These are phyloP conservation scores for Phanerodontia chrysosporium DNA, from an alignment of 768 basidiomycete genomes.

Conservation along the genomic window DNA sequence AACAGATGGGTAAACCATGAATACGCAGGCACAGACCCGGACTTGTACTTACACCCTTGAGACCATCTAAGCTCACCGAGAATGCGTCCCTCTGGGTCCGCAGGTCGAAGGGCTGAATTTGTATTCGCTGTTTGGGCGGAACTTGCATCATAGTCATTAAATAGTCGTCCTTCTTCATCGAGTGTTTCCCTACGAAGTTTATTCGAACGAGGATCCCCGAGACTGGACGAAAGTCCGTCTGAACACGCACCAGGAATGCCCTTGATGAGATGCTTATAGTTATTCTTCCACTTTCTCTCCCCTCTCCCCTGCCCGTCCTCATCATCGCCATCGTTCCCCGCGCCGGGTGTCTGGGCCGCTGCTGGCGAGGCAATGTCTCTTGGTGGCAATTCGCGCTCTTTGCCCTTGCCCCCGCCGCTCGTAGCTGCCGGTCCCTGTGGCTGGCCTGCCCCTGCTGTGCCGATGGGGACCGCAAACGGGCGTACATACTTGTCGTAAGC, in stretches of 20 bases:
- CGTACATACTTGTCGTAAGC: constrained; percentile 84
- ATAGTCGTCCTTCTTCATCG: constrained; percentile 76
- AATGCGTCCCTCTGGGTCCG: constrained; percentile 73
- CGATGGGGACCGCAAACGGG: constrained; percentile 37
- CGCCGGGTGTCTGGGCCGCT: constrained; percentile 33
- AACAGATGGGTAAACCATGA: neutral
- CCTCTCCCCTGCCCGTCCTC: constrained; percentile 43
- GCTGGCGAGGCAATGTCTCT: constrained; percentile 14
- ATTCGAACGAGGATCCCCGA: neutral
- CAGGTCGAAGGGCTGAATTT: constrained; percentile 58
- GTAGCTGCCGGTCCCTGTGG: constrained; percentile 12
- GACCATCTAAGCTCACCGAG: constrained; percentile 50
- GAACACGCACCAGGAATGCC: constrained; percentile 53
- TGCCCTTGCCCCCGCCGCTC: constrained; percentile 27
- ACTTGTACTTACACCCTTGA: constrained; percentile 7
- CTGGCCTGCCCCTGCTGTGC: constrained; percentile 23
- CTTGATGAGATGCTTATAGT: constrained; percentile 74
- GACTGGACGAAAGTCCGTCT: neutral
- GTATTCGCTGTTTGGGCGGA: constrained; percentile 67
- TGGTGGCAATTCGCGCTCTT: constrained; percentile 22
- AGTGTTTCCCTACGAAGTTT: constrained; percentile 58
- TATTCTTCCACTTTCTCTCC: constrained; percentile 75
- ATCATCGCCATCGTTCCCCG: constrained; percentile 47
- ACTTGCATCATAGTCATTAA: constrained; percentile 59
- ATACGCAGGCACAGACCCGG: neutral